Percentiles rank a stretch among this genome's conserved stretches.
These are phyloP conservation scores for Ophiostoma sp. DNA, from an alignment of 2,329 filamentous ascomycete genomes.

Conservation along the genomic window DNA sequence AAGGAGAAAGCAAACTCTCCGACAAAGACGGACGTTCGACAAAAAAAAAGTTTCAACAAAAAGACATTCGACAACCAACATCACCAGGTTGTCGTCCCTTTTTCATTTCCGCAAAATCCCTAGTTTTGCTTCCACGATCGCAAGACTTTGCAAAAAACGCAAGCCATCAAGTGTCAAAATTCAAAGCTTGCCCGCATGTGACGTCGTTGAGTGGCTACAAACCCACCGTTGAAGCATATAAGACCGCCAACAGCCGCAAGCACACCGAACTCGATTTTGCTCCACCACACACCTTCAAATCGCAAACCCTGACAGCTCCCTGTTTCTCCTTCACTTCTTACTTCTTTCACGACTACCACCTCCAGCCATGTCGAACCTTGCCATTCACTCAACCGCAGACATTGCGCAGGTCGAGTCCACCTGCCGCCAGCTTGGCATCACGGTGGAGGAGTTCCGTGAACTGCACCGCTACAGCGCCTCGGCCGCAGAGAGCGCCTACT, in stretches of 20 bases:
- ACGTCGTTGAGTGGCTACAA: not conserved
- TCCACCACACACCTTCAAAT: not conserved
- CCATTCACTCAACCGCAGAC: conserved; percentile 34
- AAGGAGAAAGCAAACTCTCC: not conserved
- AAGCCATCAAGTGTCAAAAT: not conserved
- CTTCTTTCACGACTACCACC: not conserved
- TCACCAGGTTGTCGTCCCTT: not conserved
- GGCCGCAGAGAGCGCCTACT: conserved; percentile 80
- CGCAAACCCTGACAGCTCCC: not conserved
- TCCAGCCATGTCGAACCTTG: conserved; percentile 28
- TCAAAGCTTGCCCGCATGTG: not conserved
- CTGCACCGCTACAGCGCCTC: conserved; percentile 64
- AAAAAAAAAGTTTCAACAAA: not conserved
- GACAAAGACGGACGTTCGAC: not conserved
- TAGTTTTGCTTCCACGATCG: not conserved
- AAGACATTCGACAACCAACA: not conserved
- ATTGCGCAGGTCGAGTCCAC: conserved; percentile 33
- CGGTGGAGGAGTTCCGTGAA: conserved; percentile 61
- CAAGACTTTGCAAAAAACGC: not conserved
- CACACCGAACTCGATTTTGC: not conserved
- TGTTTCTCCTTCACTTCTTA: not conserved
- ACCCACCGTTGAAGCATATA: not conserved
- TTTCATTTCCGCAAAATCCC: not conserved
- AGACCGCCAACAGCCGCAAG: not conserved
- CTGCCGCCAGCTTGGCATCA: conserved; percentile 52